These are phyloP conservation scores for Aegilops umbellulata DNA, from an alignment of 176 grass and related monocot genomes.

Conservation along the genomic window DNA sequence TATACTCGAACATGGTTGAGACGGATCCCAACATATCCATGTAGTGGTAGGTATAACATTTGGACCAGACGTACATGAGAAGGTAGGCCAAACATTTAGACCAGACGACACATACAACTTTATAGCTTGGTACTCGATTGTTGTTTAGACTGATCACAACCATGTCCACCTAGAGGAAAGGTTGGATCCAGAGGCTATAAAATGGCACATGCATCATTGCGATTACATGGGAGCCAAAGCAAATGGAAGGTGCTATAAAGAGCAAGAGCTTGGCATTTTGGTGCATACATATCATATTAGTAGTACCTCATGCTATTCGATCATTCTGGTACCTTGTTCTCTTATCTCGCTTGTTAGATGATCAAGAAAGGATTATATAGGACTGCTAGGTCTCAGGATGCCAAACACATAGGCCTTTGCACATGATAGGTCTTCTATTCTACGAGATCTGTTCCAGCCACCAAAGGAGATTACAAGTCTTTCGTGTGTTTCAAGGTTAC, in stretches of 20 bases:
- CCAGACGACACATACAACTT: neutral
- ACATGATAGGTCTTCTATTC: too few species aligned
- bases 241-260: too few species aligned
- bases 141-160: neutral
- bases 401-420: neutral
- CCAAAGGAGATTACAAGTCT: too few species aligned
- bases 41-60: too few species aligned
- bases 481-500: too few species aligned
- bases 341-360: neutral
- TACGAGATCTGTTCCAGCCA: too few species aligned
- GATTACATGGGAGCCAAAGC: neutral
- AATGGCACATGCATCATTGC: neutral
- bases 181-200: neutral
- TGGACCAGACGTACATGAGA: too few species aligned
- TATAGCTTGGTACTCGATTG: neutral
- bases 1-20: too few species aligned
- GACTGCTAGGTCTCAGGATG: neutral
- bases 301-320: neutral
- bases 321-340: neutral
- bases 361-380: neutral
- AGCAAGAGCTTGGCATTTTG: neutral
- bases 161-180: neutral
- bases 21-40: too few species aligned
- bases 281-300: neutral
- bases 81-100: neutral